These are phyloP conservation scores for Hypericum androsaemum DNA, from an alignment of 345 rosid species.

Conservation along the genomic window DNA sequence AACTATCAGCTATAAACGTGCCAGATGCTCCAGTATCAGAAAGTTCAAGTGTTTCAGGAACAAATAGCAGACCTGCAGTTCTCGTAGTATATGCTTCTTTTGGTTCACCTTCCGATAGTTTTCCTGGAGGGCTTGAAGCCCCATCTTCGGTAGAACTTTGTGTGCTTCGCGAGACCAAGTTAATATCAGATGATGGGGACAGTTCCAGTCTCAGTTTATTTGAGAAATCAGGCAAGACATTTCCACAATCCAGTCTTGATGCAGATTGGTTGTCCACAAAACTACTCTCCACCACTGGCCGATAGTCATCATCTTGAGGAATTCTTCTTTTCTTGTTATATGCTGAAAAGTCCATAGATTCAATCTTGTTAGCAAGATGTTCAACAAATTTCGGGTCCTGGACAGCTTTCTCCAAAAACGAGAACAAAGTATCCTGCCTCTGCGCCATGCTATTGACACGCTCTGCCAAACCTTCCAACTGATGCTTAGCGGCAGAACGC, in stretches of 20 bases:
- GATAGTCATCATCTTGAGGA: constrained; percentile 53
- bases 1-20: constrained; percentile 28
- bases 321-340: constrained; percentile 71
- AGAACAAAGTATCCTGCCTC: constrained; percentile 55
- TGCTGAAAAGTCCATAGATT: constrained; percentile 56
- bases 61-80: constrained; percentile 33
- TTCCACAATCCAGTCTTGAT: constrained; percentile 58
- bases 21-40: constrained; percentile 75
- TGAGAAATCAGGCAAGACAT: constrained; percentile 61
- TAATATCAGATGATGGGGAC: constrained; percentile 73
- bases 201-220: constrained; percentile 68
- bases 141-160: constrained; percentile 78
- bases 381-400: constrained; percentile 49
- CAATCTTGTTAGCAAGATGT: constrained; percentile 47
- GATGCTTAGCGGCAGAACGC: constrained; percentile 45
- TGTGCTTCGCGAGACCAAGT: constrained; percentile 65
- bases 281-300: constrained; percentile 46
- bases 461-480: constrained; percentile 45
- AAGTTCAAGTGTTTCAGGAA: constrained; percentile 61
- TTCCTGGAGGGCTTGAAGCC: constrained; percentile 32
- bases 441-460: constrained; percentile 46
- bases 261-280: constrained; percentile 45
- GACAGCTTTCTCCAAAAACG: constrained; percentile 48
- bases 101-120: constrained; percentile 39
- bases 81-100: constrained; percentile 30